These are phyloP conservation scores for Biscogniauxia marginata DNA, from an alignment of 2,329 filamentous ascomycete genomes.

Conservation along the genomic window DNA sequence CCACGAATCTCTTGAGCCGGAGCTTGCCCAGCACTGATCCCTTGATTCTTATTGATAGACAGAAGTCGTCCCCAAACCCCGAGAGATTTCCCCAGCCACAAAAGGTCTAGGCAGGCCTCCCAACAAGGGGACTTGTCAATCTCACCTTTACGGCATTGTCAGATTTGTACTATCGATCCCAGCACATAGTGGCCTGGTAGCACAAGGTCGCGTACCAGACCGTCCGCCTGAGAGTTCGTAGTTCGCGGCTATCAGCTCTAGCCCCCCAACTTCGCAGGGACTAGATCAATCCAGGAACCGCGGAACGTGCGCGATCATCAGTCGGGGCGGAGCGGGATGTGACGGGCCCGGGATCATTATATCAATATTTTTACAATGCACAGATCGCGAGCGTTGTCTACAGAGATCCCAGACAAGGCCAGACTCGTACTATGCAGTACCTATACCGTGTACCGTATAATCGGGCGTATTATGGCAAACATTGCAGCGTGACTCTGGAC, in stretches of 20 bases:
- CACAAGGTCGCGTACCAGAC: neutral
- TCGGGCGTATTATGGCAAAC: neutral
- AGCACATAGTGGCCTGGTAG: neutral
- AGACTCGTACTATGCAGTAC: neutral
- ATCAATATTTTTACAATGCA: conserved; percentile 4
- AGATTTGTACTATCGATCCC: conserved; percentile 20
- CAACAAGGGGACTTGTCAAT: conserved; percentile 18
- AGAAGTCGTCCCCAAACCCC: conserved; percentile 10
- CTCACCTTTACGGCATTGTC: conserved; percentile 19
- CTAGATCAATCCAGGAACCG: conserved; percentile 20
- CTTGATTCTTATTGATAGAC: neutral
- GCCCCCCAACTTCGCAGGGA: conserved; percentile 13
- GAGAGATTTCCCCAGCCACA: conserved; percentile 30
- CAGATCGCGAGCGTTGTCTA: conserved; percentile 6
- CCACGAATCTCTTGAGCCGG: conserved; percentile 19
- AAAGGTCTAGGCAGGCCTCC: conserved; percentile 31
- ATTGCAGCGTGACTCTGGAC: neutral
- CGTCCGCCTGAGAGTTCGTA: neutral
- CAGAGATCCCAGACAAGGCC: neutral
- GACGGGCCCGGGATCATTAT: conserved; percentile 12
- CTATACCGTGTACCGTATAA: neutral
- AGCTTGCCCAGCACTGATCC: conserved; percentile 6
- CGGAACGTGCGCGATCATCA: conserved; percentile 15
- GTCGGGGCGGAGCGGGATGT: conserved; percentile 26
- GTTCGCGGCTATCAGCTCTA: conserved; percentile 8